Evolutionary conservation across 106 monocot species (phyloP).

Genomic region (Phalaenopsis equestris): DNA sequence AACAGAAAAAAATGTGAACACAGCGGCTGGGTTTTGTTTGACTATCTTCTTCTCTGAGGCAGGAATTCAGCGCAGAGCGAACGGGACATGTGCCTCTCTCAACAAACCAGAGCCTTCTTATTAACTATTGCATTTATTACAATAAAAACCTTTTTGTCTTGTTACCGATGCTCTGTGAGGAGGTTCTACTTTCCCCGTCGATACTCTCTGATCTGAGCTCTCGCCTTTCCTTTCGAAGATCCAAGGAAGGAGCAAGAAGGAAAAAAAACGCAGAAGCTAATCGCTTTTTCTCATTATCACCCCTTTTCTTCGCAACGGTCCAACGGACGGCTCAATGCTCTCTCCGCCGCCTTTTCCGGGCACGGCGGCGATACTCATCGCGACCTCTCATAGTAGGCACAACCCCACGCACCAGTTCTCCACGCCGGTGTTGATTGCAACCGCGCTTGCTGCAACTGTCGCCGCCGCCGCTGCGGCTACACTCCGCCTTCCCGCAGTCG

Average conservation of each 20-base stretch:
- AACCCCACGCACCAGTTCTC: not conserved
- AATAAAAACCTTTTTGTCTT: not conserved
- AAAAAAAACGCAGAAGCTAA: not conserved
- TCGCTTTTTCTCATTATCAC: not conserved
- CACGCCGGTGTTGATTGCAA: not conserved
- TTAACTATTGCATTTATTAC: not conserved
- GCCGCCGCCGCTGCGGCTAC: not conserved
- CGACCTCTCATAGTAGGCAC: not conserved
- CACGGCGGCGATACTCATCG: not conserved
- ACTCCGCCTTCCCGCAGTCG: conserved; percentile 7
- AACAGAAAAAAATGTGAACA: too few relatives aligned
- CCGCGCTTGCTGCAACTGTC: not conserved
- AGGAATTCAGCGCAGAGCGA: too few relatives aligned
- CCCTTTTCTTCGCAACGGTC: not conserved
- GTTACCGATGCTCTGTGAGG: not conserved
- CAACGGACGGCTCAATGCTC: not conserved
- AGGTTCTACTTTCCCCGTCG: not conserved
- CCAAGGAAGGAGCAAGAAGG: not conserved
- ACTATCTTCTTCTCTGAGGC: too few relatives aligned
- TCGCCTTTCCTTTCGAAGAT: not conserved
- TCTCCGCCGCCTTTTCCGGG: not conserved
- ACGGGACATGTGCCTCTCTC: not conserved
- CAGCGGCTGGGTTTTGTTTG: too few relatives aligned
- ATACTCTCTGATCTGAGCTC: not conserved
- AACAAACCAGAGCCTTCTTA: not conserved